These are phyloP conservation scores for Biancaea sappan DNA, from an alignment of 306 rosid genomes.

Conservation along the genomic window DNA sequence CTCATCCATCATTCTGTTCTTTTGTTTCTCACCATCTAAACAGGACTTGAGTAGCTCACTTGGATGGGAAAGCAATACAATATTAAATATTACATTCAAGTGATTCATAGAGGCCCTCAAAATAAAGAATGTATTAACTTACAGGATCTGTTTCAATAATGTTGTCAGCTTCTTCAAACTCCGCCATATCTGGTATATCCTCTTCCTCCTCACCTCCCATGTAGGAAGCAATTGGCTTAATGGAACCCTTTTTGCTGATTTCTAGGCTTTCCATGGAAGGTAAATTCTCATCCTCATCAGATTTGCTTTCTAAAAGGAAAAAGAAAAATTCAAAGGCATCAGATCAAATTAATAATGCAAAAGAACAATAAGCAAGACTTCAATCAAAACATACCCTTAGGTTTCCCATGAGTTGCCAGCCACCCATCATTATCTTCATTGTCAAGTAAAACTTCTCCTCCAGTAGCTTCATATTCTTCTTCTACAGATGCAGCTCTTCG, in stretches of 20 bases:
- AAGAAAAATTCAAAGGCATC: background rate
- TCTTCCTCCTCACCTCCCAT: constrained; percentile 79
- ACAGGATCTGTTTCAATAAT: constrained; percentile 78
- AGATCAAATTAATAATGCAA: constrained; percentile 24
- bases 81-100: background rate
- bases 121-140: constrained; percentile 37
- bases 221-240: constrained; percentile 51
- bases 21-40: background rate
- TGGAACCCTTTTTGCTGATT: constrained; percentile 57
- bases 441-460: constrained; percentile 90
- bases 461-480: constrained; percentile 98
- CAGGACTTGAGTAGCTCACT: background rate
- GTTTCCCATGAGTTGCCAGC: constrained; percentile 97
- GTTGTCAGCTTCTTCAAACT: constrained; percentile 78
- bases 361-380: background rate
- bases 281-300: constrained; percentile 71
- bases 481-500: constrained; percentile 89
- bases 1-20: background rate
- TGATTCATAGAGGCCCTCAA: background rate
- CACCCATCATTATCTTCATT: constrained; percentile 94
- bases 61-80: background rate
- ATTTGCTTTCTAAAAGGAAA: constrained; percentile 55
- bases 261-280: constrained; percentile 90
- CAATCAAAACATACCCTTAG: constrained; percentile 59
- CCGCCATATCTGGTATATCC: constrained; percentile 91